Evolutionary conservation across 352 stramenopile species (phyloP).

Genomic region (Phytophthora citricola): DNA sequence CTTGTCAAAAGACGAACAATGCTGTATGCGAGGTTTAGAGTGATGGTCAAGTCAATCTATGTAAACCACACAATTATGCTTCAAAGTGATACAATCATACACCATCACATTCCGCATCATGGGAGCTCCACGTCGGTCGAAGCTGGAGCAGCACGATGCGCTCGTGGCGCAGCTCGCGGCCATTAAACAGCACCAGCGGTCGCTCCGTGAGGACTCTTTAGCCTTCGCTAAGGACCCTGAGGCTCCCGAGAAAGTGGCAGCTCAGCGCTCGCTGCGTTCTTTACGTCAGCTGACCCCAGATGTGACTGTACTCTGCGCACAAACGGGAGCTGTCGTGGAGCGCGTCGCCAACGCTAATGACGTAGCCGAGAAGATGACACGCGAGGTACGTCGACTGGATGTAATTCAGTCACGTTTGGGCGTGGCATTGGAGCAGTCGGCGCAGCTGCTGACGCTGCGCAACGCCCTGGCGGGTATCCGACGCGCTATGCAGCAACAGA

Average conservation of each 20-base stretch:
- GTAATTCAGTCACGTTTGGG: constrained; percentile 82
- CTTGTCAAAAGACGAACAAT: constrained; percentile 9
- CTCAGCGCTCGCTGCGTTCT: constrained; percentile 55
- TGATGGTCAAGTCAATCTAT: not conserved
- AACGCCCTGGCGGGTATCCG: constrained; percentile 80
- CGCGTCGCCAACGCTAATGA: constrained; percentile 89
- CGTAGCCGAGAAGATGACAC: constrained; percentile 90
- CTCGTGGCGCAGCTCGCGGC: constrained; percentile 62
- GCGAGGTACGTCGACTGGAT: constrained; percentile 82
- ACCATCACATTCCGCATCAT: constrained; percentile 11
- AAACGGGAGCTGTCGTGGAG: constrained; percentile 84
- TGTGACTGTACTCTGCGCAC: constrained; percentile 71
- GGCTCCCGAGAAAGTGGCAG: constrained; percentile 62
- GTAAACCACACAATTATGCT: constrained; percentile 1
- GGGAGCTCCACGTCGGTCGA: constrained; percentile 30
- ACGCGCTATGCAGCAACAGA: constrained; percentile 73
- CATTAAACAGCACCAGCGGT: constrained; percentile 55
- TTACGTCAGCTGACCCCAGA: constrained; percentile 69
- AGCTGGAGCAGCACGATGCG: constrained; percentile 59
- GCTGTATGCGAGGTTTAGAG: not conserved
- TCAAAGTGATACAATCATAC: not conserved
- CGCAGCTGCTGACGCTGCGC: constrained; percentile 78
- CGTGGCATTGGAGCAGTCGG: constrained; percentile 63
- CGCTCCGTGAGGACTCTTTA: constrained; percentile 38
- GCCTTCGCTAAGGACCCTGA: constrained; percentile 48